These are phyloP conservation scores for Phlyctochytrium arcticum DNA, from an alignment of 192 early-diverging fungal genomes.

Conservation along the genomic window DNA sequence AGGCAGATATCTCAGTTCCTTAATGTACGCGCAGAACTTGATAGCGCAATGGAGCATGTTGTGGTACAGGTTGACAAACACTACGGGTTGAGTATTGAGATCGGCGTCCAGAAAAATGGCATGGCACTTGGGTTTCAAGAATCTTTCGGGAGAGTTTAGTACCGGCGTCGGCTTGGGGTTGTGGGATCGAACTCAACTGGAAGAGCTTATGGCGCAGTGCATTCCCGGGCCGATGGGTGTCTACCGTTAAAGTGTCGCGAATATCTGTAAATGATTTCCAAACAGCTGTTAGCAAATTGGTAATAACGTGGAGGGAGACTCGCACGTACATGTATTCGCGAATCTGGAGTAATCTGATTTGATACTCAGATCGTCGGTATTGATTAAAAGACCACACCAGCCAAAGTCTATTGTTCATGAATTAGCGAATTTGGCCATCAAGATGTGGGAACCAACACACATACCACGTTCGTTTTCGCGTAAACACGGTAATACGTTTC, in stretches of 20 bases:
- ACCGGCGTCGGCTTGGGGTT: background rate
- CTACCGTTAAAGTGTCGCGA: conserved; percentile 43
- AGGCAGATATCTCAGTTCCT: too few relatives aligned
- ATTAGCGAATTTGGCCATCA: conserved; percentile 13
- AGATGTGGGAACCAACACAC: too few relatives aligned
- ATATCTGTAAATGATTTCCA: conserved; percentile 32
- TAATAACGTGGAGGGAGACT: too few relatives aligned
- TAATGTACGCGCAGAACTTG: conserved; percentile 44
- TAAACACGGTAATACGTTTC: too few relatives aligned
- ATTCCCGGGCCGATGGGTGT: conserved; percentile 34
- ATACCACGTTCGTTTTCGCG: too few relatives aligned
- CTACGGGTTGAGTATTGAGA: conserved; percentile 55
- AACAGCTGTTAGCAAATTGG: background rate
- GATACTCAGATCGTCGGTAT: conserved; percentile 63
- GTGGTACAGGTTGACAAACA: conserved; percentile 77
- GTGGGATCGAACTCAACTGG: conserved; percentile 24
- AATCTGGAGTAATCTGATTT: conserved; percentile 66
- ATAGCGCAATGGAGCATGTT: conserved; percentile 69
- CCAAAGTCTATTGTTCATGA: conserved; percentile 64
- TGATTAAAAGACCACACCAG: conserved; percentile 81
- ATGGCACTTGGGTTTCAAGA: conserved; percentile 58
- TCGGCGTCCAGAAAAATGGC: conserved; percentile 59
- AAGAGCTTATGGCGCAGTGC: conserved; percentile 48
- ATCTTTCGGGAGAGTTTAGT: conserved; percentile 31
- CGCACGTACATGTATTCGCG: conserved; percentile 16